Conservation (phyloP, 2,329 filamentous ascomycete genomes). For the Alternaria gaisen region DNA sequence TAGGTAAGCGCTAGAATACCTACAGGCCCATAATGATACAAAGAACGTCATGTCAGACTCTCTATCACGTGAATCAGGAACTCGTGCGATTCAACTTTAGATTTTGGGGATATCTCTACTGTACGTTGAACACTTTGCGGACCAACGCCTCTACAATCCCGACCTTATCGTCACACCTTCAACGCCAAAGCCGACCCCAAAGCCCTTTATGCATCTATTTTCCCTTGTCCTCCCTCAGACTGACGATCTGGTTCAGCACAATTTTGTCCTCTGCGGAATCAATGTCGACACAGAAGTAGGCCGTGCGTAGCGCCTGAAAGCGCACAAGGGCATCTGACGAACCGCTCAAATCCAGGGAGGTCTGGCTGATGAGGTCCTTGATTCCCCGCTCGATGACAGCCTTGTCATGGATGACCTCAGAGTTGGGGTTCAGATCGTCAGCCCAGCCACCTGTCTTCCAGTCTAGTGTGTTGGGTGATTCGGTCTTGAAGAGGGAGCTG, state of each 20-base stretch:
- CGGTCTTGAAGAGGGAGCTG: conserved; percentile 84
- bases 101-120: conserved; percentile 1
- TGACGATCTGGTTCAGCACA: conserved; percentile 90
- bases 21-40: too few species aligned
- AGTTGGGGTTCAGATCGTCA: conserved; percentile 83
- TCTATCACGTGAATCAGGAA: neutral
- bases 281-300: conserved; percentile 82
- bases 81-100: neutral
- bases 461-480: conserved; percentile 77
- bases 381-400: conserved; percentile 87
- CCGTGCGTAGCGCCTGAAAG: conserved; percentile 91
- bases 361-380: conserved; percentile 75
- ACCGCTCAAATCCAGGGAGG: conserved; percentile 42
- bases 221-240: conserved; percentile 78
- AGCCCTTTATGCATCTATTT: conserved; percentile 23
- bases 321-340: conserved; percentile 65
- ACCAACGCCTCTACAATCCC: neutral
- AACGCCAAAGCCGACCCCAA: neutral
- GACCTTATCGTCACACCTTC: neutral
- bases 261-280: conserved; percentile 77
- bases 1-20: too few species aligned
- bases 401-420: conserved; percentile 78
- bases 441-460: conserved; percentile 79
- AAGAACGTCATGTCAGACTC: neutral
- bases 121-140: neutral